Conservation (phyloP, 805 yeast genomes). For the Cyberlindnera samutprakarnensis region DNA sequence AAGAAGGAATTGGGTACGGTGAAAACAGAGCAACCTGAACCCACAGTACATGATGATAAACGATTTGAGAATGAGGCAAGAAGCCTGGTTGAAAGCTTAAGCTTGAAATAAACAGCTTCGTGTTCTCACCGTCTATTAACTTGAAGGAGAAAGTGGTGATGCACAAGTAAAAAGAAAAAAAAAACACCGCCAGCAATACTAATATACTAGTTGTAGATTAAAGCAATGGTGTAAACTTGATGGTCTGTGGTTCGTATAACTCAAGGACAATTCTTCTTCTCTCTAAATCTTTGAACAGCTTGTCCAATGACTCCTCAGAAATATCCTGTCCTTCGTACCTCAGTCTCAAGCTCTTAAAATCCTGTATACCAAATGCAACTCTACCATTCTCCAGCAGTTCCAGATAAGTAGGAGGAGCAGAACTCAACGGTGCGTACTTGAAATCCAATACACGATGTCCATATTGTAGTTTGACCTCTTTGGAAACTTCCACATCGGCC, state of each 20-base stretch:
- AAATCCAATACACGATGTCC: conserved; percentile 52
- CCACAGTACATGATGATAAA: conserved; percentile 15
- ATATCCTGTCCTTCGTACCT: conserved; percentile 12
- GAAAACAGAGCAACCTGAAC: too few species aligned
- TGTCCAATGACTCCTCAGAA: conserved; percentile 11
- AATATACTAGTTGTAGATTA: too few species aligned
- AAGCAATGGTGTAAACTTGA: conserved; percentile 21
- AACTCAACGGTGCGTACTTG: conserved; percentile 51
- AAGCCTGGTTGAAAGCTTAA: conserved; percentile 17
- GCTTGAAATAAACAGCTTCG: background rate
- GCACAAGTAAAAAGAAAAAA: too few species aligned
- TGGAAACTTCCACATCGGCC: conserved; percentile 27
- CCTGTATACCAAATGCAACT: conserved; percentile 43
- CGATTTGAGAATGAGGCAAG: conserved; percentile 20
- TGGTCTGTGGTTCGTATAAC: conserved; percentile 15
- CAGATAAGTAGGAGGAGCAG: conserved; percentile 72
- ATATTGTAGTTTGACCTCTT: conserved; percentile 41
- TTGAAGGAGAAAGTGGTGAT: too few species aligned
- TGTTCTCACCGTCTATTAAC: too few species aligned
- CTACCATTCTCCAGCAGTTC: conserved; percentile 79
- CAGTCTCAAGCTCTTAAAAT: conserved; percentile 12
- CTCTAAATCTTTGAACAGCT: conserved; percentile 15
- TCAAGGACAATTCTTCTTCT: conserved; percentile 10
- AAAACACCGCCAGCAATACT: too few species aligned
- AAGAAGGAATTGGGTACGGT: conserved; percentile 9